A percentile compares a stretch with the other conserved stretches of the same genome.
Conservation (phyloP, 2,329 filamentous ascomycete species). For the Cladosporium sp. region DNA sequence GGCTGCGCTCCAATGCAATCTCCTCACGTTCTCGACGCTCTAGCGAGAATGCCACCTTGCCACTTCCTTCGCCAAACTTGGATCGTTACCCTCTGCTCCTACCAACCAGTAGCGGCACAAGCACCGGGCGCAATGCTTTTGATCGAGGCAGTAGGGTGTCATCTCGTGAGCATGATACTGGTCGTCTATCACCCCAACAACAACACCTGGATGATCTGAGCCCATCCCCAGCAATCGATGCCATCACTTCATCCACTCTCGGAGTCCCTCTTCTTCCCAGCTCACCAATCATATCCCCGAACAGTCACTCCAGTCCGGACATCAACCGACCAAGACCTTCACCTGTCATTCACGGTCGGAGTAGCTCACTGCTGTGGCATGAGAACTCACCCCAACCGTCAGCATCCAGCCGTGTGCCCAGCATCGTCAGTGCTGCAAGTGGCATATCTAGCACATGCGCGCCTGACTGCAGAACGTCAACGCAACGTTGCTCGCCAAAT, state of each 20-base stretch:
- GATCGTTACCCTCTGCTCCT: conserved; percentile 24
- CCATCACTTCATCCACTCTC: too few relatives aligned
- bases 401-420: conserved; percentile 6
- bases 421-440: conserved; percentile 20
- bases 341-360: neutral
- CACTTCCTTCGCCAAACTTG: conserved; percentile 16
- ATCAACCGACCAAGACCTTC: neutral
- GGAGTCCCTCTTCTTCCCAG: too few relatives aligned
- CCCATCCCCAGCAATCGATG: neutral
- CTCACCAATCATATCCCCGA: too few relatives aligned
- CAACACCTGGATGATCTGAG: neutral
- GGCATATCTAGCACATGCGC: conserved; percentile 2
- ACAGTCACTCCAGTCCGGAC: too few relatives aligned
- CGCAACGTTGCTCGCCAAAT: conserved; percentile 8
- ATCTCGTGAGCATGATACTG: neutral
- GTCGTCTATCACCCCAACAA: too few relatives aligned
- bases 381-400: neutral
- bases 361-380: neutral
- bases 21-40: neutral
- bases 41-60: too few relatives aligned
- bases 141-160: neutral
- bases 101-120: conserved; percentile 10
- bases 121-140: conserved; percentile 10
- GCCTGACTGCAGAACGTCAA: neutral
- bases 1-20: conserved; percentile 2